Conservation (phyloP, 768 basidiomycete species). For the Gyrodon lividus region DNA sequence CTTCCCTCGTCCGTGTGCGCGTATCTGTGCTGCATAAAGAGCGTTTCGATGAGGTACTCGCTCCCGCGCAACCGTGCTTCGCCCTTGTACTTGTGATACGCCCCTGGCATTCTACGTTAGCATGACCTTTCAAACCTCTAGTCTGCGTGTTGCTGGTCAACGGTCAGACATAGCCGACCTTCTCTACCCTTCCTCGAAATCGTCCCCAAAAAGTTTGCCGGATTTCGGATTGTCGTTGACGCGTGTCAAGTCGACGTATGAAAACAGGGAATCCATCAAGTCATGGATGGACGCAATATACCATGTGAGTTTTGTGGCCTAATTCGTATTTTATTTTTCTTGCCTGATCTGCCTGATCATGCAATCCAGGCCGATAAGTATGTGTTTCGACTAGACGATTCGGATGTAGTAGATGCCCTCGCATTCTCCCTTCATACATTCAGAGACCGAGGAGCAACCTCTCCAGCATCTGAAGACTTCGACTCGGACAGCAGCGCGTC, state of each 20-base stretch:
- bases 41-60: constrained; percentile 2
- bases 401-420: constrained; percentile 5
- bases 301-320: constrained; percentile 15
- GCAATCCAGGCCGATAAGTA: constrained; percentile 14
- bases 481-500: constrained; percentile 20
- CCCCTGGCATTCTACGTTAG: constrained; percentile 7
- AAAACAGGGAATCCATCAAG: constrained; percentile 20
- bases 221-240: constrained; percentile 8
- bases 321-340: background rate
- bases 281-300: constrained; percentile 29
- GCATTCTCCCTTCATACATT: constrained; percentile 21
- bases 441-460: constrained; percentile 10
- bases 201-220: background rate
- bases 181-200: constrained; percentile 12
- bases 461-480: constrained; percentile 23
- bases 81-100: constrained; percentile 15
- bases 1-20: constrained; percentile 7
- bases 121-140: constrained; percentile 21
- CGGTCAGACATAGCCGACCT: constrained; percentile 13
- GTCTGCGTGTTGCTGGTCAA: constrained; percentile 31
- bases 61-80: constrained; percentile 30
- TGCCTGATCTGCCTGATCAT: constrained; percentile 4
- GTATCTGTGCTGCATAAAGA: constrained; percentile 18
- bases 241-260: constrained; percentile 22
- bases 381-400: constrained; percentile 1